phyloP scores from a whole-genome alignment of 202 grass and related monocot species.

The Schoenoplectus tabernaemontani region DNA sequence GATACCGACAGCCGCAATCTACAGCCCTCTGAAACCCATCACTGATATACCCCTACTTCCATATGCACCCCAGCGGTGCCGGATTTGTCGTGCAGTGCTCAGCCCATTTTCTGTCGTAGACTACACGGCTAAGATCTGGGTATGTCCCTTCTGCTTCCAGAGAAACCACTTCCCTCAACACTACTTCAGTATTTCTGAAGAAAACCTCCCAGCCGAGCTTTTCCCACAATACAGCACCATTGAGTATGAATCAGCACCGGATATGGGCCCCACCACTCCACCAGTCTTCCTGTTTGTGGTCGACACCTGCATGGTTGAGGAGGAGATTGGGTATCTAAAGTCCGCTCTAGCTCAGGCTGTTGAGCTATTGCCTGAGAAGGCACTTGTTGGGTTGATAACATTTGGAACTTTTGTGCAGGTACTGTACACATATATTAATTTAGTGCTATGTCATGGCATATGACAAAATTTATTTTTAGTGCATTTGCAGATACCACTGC shows the following conservation, averaged over 20 bases:
- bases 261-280: conserved; percentile 33
- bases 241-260: conserved; percentile 50
- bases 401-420: conserved; percentile 94
- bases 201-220: conserved; percentile 71
- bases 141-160: conserved; percentile 90
- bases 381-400: conserved; percentile 91
- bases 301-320: conserved; percentile 94
- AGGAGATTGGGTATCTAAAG: conserved; percentile 84
- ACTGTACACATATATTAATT: background rate
- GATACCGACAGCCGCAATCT: conserved; percentile 61
- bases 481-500: background rate
- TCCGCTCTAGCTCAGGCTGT: conserved; percentile 78
- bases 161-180: conserved; percentile 82
- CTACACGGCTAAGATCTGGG: conserved; percentile 81
- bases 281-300: conserved; percentile 95
- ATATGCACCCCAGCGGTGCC: conserved; percentile 66
- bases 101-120: conserved; percentile 80
- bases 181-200: conserved; percentile 61
- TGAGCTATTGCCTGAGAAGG: conserved; percentile 83
- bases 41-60: conserved; percentile 50
- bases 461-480: background rate
- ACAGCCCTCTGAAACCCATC: conserved; percentile 72
- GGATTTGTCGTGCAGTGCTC: conserved; percentile 74
- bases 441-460: background rate
- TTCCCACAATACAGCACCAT: conserved; percentile 70